Evolutionary conservation across 1,284 basidiomycete species (phyloP), one percentile per base, ranked within the genome.

Genomic region (Heterobasidion irregulare): DNA sequence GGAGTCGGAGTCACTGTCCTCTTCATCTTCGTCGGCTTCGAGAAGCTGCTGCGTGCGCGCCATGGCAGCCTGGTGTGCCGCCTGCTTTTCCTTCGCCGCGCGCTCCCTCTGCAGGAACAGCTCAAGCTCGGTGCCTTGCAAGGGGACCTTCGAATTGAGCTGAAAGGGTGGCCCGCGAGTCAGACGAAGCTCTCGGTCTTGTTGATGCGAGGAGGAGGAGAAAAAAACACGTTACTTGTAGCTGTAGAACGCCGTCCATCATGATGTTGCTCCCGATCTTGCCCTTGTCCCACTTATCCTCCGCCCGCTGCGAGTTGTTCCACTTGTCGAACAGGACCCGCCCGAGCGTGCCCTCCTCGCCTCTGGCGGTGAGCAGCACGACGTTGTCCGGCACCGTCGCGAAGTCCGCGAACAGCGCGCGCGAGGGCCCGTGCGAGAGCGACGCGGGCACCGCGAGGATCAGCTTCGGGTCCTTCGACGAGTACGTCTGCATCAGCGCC

Each of bases 371-470:
- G 47, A 97, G 77, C 5, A 98, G 75, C 32, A 98, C 78, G 44
- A 94, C 86, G 62, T 97, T 97, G 56, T 87, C 86, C 0, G 89
- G 82, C 9, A 84, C 78, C 7, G 82, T 76, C 2, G 91, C 92
- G 70, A 98, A 93, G 47, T 92, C 82, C 9, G 85, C 77, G 66
- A 99, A 96, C 2, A 99, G 69, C 36, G 80, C 76, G 19, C 96
- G 80, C 0, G 95, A 96, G 8, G 92, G 89, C 1, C 97, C 96
- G 65, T 98, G 90, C 0, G 94, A 96, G 58, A 99, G 77, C 0
- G 92, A 92, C 0, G 90, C 85, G 0, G 97, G 96, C 18, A 96
- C 89, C 0, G 96, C 93, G 6, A 99, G 79, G 53, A 99, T 93
- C 41, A 98, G 80, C 67, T 98, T 98, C 0, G 96, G 92, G 56